These are phyloP conservation scores for Gaeumannomyces sp. DNA, from an alignment of 2,329 filamentous ascomycete species.

Conservation along the genomic window DNA sequence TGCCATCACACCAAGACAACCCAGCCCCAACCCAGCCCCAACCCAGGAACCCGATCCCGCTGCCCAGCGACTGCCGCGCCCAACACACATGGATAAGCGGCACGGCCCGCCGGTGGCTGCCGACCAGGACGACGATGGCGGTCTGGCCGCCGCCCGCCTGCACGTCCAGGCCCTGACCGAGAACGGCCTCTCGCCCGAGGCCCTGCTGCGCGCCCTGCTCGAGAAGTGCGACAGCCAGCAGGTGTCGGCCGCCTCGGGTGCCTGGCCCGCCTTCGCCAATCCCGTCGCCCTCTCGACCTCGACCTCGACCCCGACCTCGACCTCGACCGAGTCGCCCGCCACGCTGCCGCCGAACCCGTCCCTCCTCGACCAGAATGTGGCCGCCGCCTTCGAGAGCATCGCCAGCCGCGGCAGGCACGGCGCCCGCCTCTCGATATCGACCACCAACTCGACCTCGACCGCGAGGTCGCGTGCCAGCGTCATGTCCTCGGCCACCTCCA, in stretches of 20 bases:
- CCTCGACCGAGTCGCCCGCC: background rate
- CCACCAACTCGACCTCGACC: conserved; percentile 39
- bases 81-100: conserved; percentile 6
- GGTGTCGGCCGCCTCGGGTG: background rate
- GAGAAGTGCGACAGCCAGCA: conserved; percentile 21
- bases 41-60: too few relatives aligned
- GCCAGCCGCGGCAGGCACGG: background rate
- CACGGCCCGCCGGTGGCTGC: conserved; percentile 11
- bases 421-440: conserved; percentile 12
- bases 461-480: conserved; percentile 42
- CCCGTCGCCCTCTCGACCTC: background rate
- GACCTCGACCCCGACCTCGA: conserved; percentile 5
- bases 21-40: too few relatives aligned
- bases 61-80: background rate
- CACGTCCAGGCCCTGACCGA: conserved; percentile 27
- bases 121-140: conserved; percentile 19
- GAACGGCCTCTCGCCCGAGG: conserved; percentile 25
- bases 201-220: conserved; percentile 25
- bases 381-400: conserved; percentile 5
- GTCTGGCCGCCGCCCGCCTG: conserved; percentile 23
- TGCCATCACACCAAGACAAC: too few relatives aligned
- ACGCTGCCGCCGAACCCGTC: background rate
- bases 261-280: conserved; percentile 1
- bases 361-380: conserved; percentile 9
- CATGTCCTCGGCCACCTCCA: conserved; percentile 31